phyloP scores from a whole-genome alignment of 306 rosid genomes.

The Malus sieversii region DNA sequence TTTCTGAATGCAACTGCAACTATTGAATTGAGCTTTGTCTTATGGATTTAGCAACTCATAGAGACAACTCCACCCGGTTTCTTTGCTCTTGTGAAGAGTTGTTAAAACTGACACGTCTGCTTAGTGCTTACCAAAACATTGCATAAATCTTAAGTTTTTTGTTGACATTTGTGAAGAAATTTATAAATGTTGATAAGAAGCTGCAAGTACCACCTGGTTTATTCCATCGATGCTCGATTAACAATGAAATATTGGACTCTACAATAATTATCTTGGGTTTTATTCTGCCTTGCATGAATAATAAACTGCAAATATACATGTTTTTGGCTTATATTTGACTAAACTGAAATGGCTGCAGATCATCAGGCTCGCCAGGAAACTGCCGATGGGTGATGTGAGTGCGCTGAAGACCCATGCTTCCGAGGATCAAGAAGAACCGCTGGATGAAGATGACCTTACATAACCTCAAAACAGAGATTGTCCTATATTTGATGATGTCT shows the following conservation, averaged over 20 bases:
- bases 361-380: slow-evolving; percentile 79
- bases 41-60: not conserved
- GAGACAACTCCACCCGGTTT: not conserved
- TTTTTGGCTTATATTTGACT: not conserved
- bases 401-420: slow-evolving; percentile 32
- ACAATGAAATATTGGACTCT: not conserved
- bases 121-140: too few relatives aligned
- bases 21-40: not conserved
- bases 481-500: not conserved
- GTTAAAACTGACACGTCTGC: too few relatives aligned
- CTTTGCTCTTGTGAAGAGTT: too few relatives aligned
- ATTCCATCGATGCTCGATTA: not conserved
- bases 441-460: slow-evolving; percentile 88
- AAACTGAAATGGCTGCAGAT: slow-evolving; percentile 47
- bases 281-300: not conserved
- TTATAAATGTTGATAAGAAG: too few relatives aligned
- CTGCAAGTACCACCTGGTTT: not conserved
- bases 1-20: not conserved
- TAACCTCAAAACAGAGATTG: slow-evolving; percentile 2
- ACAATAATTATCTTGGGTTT: not conserved
- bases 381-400: slow-evolving; percentile 82
- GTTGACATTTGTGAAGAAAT: too few relatives aligned
- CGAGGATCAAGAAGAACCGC: slow-evolving; percentile 44
- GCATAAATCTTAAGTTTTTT: too few relatives aligned
- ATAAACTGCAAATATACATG: too few relatives aligned